Base-by-base conservation (phyloP, 139 green algal genomes). In the Auxenochlorella pyrenoidosa region DNA sequence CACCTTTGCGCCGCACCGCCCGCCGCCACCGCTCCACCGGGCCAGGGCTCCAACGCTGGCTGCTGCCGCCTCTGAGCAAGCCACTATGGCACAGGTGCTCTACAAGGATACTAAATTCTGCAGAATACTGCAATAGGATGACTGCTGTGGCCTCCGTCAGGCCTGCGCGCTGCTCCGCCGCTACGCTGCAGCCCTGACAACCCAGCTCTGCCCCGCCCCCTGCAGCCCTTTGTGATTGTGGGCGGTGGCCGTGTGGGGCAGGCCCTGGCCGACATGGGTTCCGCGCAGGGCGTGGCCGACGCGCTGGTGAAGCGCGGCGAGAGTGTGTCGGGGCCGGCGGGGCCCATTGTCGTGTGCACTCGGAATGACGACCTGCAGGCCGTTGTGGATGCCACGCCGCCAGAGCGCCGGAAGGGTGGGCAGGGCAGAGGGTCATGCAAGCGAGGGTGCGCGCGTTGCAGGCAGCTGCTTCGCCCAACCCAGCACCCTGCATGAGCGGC, bases 321-420 rank as follows among this genome's bases (percentile, higher is more conserved):
- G 44, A 22, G 43, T 0, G 90, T 98, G 54, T 38, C 72, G 0
- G 87, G 51, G 5, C 85, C 79, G 4, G 34, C 76, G 0, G 95
- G 95, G 1, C 97, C 97, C 72, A 98, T 99, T 75, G 86, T 98
- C 32, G 97, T 99, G 2, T 96, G 93, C 90, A 99, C 97, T 16
- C 91, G 97, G 5, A 99, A 99, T 78, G 95, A 99, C 86, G 94
- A 91, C 47, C 89, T 99, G 60, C 88, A 95, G 28, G 90, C 34
- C 3, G 91, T 98, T 12, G 90, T 98, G 32, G 90, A 96, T 15
- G 87, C 85, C 43, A 97, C 94, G 2, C 94, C 96, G 30, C 26
- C 68, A 4, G 89, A 94, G 21, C 88, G 96, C 54, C 79, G 93
- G 24, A 43, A 92, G 79, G 94, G 93, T 95, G 60, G 32, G 75